Conservation (phyloP, 371 early-diverging fungal genomes). For the Haplosporangium sp. region DNA sequence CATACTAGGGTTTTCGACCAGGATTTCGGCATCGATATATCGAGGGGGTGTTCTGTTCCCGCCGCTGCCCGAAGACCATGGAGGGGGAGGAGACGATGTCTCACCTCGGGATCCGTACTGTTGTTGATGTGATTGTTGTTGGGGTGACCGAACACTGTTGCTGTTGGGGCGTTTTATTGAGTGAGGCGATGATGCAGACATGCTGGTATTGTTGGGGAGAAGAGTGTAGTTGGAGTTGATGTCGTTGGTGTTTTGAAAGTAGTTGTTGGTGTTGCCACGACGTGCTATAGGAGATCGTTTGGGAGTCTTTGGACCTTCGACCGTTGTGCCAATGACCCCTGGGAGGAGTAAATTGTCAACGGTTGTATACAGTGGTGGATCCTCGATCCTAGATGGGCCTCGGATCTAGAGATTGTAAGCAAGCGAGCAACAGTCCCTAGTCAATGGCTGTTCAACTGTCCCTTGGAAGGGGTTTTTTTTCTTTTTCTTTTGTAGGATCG, state of each 20-base stretch:
- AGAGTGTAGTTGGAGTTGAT: neutral
- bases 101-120: neutral
- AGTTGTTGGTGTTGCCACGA: neutral
- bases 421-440: conserved; percentile 10
- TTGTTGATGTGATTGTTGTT: neutral
- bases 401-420: conserved; percentile 4
- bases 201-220: neutral
- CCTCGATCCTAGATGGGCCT: conserved; percentile 7
- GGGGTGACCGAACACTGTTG: neutral
- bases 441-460: conserved; percentile 30
- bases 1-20: neutral
- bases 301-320: conserved; percentile 49
- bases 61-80: neutral
- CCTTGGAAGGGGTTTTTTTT: neutral
- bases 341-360: conserved; percentile 41
- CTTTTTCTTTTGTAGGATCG: no score
- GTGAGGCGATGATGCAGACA: neutral
- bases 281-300: conserved; percentile 15
- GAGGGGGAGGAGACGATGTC: neutral
- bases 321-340: conserved; percentile 42
- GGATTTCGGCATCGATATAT: conserved; percentile 26
- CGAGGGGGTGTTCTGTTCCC: neutral
- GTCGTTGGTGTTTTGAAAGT: neutral
- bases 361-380: conserved; percentile 9
- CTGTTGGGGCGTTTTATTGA: no score